These are phyloP conservation scores for Blumeria graminis DNA, from an alignment of 2,329 filamentous ascomycete species.

Conservation along the genomic window DNA sequence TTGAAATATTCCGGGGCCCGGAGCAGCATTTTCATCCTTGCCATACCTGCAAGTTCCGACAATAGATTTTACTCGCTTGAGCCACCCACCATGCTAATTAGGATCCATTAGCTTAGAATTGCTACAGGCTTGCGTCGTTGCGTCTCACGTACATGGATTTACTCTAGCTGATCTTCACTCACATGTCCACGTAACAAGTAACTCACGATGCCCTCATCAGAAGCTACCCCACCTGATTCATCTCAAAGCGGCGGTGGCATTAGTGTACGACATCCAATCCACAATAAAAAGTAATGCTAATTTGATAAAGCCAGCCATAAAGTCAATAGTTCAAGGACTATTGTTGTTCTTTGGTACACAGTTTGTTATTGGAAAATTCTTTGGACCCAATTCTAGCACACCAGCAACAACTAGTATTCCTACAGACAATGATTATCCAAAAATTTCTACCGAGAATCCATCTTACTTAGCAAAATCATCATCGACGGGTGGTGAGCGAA, in stretches of 20 bases:
- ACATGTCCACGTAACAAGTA: no score
- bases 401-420: slow-evolving; percentile 24
- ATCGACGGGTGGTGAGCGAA: slow-evolving; percentile 35
- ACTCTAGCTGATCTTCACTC: no score
- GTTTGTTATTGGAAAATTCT: slow-evolving; percentile 28
- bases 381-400: slow-evolving; percentile 20
- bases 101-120: no score
- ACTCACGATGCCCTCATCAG: slow-evolving; percentile 9
- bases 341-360: slow-evolving; percentile 34
- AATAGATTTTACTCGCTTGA: no score
- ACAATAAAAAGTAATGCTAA: neutral
- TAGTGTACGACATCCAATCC: slow-evolving; percentile 10
- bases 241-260: slow-evolving; percentile 12
- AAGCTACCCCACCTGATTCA: slow-evolving; percentile 6
- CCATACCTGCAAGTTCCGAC: no score
- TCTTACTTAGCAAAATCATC: slow-evolving; percentile 40
- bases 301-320: slow-evolving; percentile 12
- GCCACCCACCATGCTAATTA: no score
- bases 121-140: no score
- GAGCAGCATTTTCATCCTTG: no score
- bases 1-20: no score
- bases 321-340: slow-evolving; percentile 23
- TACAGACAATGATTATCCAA: slow-evolving; percentile 27
- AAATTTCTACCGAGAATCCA: slow-evolving; percentile 32
- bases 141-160: no score